A percentile compares a stretch with the other conserved stretches of the same genome.
Conservation (phyloP, 129 eudicot genomes). For the Daucus carota region DH1_v3.0 NC_030382.2:29280501-29281000, state of each 20-base stretch:
- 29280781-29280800: background rate
- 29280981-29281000: background rate
- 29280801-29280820: background rate
- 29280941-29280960: background rate
- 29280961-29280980: background rate
- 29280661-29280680: conserved; percentile 15
- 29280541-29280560: conserved; percentile 61
- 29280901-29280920: background rate
- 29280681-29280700: conserved; percentile 32
- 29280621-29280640: conserved; percentile 55
- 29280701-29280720: background rate
- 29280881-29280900: background rate
- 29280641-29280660: conserved; percentile 27
- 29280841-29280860: background rate
- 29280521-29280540: background rate
- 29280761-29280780: background rate
- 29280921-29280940: background rate
- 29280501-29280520: no score
- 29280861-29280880: background rate
- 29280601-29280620: conserved; percentile 38
- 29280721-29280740: background rate
- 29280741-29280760: background rate
- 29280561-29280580: conserved; percentile 47
- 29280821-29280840: background rate
- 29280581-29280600: conserved; percentile 44